Percentiles rank a stretch among this genome's conserved stretches.
These are phyloP conservation scores for Triticum turgidum DNA, from an alignment of 176 grass and related monocot genomes.

Conservation along the genomic window DNA sequence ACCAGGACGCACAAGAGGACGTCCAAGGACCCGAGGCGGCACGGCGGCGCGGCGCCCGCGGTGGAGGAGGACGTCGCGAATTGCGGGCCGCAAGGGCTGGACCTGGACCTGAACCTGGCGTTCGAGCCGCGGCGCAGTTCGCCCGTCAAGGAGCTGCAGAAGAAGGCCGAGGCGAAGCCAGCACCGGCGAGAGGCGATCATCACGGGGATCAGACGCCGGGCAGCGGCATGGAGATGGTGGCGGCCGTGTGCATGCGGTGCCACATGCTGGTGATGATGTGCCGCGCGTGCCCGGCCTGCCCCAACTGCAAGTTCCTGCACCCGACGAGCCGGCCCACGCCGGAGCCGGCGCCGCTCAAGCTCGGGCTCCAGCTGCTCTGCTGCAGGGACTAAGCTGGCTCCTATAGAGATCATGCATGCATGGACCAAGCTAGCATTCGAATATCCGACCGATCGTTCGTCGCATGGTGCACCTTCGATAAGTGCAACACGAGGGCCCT, in stretches of 20 bases:
- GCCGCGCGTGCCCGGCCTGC: slow-evolving; percentile 64
- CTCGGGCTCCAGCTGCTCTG: slow-evolving; percentile 64
- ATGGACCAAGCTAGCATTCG: background rate
- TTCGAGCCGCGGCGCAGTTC: slow-evolving; percentile 42
- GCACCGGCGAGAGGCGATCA: background rate
- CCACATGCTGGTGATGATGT: slow-evolving; percentile 94
- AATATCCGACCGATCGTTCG: background rate
- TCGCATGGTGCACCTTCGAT: background rate
- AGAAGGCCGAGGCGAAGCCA: background rate
- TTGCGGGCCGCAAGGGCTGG: slow-evolving; percentile 37
- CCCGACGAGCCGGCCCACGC: slow-evolving; percentile 14
- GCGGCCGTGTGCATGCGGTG: slow-evolving; percentile 79
- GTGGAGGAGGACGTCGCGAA: slow-evolving; percentile 28
- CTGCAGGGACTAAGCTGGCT: slow-evolving; percentile 58
- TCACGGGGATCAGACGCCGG: background rate
- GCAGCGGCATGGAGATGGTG: slow-evolving; percentile 65
- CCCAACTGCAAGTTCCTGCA: slow-evolving; percentile 97
- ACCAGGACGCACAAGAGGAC: slow-evolving; percentile 84
- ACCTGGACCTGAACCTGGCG: slow-evolving; percentile 81
- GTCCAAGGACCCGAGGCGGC: slow-evolving; percentile 55
- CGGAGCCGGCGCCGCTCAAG: slow-evolving; percentile 45
- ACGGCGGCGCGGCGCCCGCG: background rate
- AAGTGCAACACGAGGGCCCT: background rate
- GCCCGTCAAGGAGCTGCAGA: background rate
- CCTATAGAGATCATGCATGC: background rate